These are phyloP conservation scores for Lophiotrema nucula DNA, from an alignment of 495 filamentous ascomycete genomes.

Conservation along the genomic window DNA sequence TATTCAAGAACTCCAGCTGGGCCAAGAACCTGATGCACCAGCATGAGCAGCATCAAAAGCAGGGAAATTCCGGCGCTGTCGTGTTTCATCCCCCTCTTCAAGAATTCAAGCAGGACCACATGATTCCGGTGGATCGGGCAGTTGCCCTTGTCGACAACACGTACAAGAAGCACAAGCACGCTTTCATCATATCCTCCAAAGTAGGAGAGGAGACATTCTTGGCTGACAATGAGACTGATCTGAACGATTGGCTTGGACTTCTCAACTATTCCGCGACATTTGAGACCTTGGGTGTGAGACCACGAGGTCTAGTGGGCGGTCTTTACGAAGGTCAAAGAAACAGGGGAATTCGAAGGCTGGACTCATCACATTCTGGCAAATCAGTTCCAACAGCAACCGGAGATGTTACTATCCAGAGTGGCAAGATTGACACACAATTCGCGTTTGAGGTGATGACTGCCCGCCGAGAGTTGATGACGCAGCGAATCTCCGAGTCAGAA, in stretches of 20 bases:
- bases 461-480: constrained; percentile 73
- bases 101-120: constrained; percentile 85
- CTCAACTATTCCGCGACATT: constrained; percentile 96
- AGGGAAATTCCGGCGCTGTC: constrained; percentile 65
- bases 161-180: constrained; percentile 96
- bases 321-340: constrained; percentile 81
- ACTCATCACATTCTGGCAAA: constrained; percentile 47
- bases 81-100: constrained; percentile 86
- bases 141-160: constrained; percentile 81
- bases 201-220: constrained; percentile 83
- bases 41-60: constrained; percentile 72
- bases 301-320: constrained; percentile 79
- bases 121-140: constrained; percentile 88
- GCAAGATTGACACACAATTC: constrained; percentile 74
- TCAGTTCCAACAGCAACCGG: constrained; percentile 67
- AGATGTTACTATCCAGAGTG: constrained; percentile 65
- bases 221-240: constrained; percentile 81
- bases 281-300: constrained; percentile 84
- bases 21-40: constrained; percentile 88
- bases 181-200: constrained; percentile 87
- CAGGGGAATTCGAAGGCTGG: constrained; percentile 67
- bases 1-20: constrained; percentile 91
- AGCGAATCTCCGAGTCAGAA: constrained; percentile 80
- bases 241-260: constrained; percentile 97
- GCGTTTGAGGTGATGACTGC: constrained; percentile 78